Evolutionary conservation across 139 green algal genomes (phyloP).

Genomic region (Chlorella vulgaris): DNA sequence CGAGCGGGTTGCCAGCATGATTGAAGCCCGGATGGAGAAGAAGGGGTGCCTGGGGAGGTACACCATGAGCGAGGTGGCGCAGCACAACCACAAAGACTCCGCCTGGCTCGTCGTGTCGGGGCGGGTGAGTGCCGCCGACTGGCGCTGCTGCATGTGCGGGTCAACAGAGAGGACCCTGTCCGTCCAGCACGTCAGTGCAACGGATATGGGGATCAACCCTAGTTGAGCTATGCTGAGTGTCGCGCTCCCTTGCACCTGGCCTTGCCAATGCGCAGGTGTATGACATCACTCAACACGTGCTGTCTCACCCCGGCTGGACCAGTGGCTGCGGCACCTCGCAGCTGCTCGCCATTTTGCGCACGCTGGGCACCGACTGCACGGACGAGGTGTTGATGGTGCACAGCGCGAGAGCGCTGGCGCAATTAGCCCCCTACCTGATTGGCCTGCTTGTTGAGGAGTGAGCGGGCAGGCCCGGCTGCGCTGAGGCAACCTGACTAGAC

Average conservation of each 20-base stretch:
- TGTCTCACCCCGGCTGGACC: constrained; percentile 17
- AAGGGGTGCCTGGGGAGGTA: constrained; percentile 2
- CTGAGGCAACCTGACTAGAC: no score
- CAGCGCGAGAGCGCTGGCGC: background rate
- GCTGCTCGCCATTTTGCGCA: constrained; percentile 32
- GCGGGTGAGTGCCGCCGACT: background rate
- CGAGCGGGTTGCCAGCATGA: background rate
- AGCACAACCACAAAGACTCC: constrained; percentile 8
- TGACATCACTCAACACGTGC: constrained; percentile 33
- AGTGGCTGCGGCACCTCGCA: constrained; percentile 20
- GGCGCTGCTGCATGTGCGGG: no score
- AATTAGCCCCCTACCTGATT: constrained; percentile 22
- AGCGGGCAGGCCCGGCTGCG: background rate
- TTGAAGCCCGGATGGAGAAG: background rate
- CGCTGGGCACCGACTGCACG: constrained; percentile 30
- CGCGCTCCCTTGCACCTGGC: background rate
- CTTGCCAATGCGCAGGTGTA: constrained; percentile 11
- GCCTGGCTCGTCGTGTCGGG: constrained; percentile 23
- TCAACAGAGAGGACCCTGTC: no score
- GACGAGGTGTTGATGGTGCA: constrained; percentile 20
- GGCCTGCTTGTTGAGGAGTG: background rate
- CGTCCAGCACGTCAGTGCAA: no score
- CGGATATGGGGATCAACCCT: no score
- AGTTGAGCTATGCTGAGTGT: no score
- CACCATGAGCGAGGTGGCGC: constrained; percentile 9